Percentiles rank a stretch among this genome's conserved stretches.
Conservation (phyloP, 1,284 basidiomycete species). For the Grifola frondosa region DNA sequence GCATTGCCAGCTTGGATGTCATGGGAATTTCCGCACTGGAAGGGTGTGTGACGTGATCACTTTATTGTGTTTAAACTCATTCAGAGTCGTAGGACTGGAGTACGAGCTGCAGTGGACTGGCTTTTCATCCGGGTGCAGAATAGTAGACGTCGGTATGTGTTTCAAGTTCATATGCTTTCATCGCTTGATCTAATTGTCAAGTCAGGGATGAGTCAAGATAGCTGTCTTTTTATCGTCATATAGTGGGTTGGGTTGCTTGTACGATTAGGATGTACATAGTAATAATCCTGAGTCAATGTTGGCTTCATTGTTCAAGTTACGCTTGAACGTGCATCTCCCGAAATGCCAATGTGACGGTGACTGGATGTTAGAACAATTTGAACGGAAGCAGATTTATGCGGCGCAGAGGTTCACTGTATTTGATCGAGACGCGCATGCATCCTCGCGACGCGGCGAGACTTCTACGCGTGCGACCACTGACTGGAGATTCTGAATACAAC, state of each 20-base stretch:
- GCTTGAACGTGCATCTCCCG: too few relatives aligned
- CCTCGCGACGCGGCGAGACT: too few relatives aligned
- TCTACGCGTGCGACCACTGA: too few relatives aligned
- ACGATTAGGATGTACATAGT: not conserved
- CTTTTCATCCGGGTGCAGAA: conserved; percentile 91
- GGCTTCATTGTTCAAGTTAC: too few relatives aligned
- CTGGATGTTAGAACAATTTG: too few relatives aligned
- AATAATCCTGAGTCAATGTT: too few relatives aligned
- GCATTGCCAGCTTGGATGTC: conserved; percentile 86
- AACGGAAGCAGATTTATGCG: too few relatives aligned
- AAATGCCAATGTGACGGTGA: too few relatives aligned
- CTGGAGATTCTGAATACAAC: too few relatives aligned
- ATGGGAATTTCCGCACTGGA: conserved; percentile 88
- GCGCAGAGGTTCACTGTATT: too few relatives aligned
- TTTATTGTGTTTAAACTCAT: not conserved
- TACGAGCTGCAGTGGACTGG: conserved; percentile 91
- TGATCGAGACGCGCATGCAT: too few relatives aligned
- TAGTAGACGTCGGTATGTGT: conserved; percentile 47
- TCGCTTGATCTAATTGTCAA: not conserved
- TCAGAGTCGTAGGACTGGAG: conserved; percentile 66
- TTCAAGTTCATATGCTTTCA: too few relatives aligned
- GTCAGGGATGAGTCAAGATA: conserved; percentile 3
- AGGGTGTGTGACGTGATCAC: conserved; percentile 57
- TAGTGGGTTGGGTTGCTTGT: not conserved
- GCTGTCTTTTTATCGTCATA: not conserved